These are phyloP conservation scores for Niveomyces coronatus DNA, from an alignment of 2,329 filamentous ascomycete species.

Conservation along the genomic window DNA sequence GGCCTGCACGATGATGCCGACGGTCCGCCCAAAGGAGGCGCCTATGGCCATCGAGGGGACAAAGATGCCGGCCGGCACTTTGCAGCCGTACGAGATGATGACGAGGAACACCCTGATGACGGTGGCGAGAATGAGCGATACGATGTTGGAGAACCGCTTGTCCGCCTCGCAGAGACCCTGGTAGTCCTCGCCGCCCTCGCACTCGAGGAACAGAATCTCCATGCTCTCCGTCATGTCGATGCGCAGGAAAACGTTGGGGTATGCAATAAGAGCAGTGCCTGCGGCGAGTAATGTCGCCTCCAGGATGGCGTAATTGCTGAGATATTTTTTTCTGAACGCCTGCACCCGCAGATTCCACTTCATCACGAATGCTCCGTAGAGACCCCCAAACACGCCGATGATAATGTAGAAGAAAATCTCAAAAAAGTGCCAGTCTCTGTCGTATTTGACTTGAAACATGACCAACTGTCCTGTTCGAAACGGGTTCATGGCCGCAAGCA, in stretches of 20 bases:
- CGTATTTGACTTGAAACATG: conserved; percentile 98
- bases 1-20: conserved; percentile 90
- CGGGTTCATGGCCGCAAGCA: conserved; percentile 91
- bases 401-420: conserved; percentile 88
- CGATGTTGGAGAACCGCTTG: conserved; percentile 66
- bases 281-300: conserved; percentile 79
- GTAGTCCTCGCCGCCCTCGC: conserved; percentile 80
- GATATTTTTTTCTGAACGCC: conserved; percentile 87
- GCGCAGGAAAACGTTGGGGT: conserved; percentile 86
- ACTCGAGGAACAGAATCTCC: conserved; percentile 94
- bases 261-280: conserved; percentile 84
- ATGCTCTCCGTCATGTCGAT: conserved; percentile 99
- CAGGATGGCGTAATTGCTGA: conserved; percentile 71
- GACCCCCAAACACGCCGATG: conserved; percentile 82
- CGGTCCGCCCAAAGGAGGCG: conserved; percentile 81
- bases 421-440: conserved; percentile 96
- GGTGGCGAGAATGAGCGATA: conserved; percentile 70
- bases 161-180: conserved; percentile 75
- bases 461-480: conserved; percentile 94
- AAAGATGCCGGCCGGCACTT: conserved; percentile 95
- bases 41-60: conserved; percentile 97
- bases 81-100: conserved; percentile 94
- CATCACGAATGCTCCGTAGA: conserved; percentile 95
- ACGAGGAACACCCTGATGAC: conserved; percentile 73
- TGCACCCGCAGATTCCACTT: conserved; percentile 93